These are phyloP conservation scores for Mimosa pudica DNA, from an alignment of 306 rosid genomes.

Conservation along the genomic window DNA sequence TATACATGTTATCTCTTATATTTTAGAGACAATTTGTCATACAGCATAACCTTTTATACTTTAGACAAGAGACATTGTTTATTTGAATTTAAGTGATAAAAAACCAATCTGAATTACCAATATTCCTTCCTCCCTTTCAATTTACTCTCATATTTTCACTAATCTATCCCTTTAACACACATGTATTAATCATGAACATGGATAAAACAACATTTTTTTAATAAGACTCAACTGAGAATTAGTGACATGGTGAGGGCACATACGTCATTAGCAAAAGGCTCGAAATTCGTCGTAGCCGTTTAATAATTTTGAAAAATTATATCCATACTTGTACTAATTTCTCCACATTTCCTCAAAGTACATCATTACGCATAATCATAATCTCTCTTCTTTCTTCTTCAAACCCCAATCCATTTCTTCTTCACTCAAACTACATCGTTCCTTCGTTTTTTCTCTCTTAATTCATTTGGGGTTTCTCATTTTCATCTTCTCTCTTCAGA, in stretches of 20 bases:
- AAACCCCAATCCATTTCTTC: constrained; percentile 7
- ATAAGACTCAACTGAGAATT: background rate
- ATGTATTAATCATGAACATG: no score
- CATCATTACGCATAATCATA: background rate
- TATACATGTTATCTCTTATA: no score
- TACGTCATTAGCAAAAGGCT: constrained; percentile 18
- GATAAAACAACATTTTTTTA: no score
- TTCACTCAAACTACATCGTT: background rate
- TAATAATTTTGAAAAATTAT: constrained; percentile 44
- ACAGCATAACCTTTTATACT: no score
- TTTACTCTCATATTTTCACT: no score
- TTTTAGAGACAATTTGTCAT: no score
- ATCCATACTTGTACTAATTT: constrained; percentile 1
- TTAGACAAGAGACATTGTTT: no score
- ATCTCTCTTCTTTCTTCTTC: constrained; percentile 36
- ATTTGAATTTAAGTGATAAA: no score
- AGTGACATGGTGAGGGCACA: constrained; percentile 17
- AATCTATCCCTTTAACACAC: no score
- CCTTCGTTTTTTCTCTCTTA: background rate
- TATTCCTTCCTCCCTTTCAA: no score
- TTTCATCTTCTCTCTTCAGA: constrained; percentile 48
- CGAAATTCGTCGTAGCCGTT: constrained; percentile 48
- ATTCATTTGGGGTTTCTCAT: constrained; percentile 48
- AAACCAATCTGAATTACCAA: no score
- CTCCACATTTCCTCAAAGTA: constrained; percentile 21